Percentiles rank a stretch among this genome's conserved stretches.
phyloP scores from a whole-genome alignment of 2,329 filamentous ascomycete species.

The Pseudogymnoascus sp. region DNA sequence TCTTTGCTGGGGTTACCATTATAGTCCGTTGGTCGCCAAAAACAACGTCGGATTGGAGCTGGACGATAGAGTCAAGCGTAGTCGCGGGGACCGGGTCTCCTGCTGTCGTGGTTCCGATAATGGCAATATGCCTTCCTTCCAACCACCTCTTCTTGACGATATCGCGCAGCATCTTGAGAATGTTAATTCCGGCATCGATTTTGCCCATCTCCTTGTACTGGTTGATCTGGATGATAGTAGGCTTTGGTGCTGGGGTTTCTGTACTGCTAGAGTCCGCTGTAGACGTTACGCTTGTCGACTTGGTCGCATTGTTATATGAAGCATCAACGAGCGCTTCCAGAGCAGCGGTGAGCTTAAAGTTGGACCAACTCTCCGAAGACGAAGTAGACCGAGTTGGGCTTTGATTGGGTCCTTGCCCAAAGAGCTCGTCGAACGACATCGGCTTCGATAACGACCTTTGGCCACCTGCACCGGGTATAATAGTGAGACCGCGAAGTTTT shows the following conservation, averaged over 20 bases:
- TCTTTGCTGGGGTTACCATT: constrained; percentile 41
- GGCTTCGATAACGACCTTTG: background rate
- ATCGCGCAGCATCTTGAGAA: constrained; percentile 62
- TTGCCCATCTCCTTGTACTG: constrained; percentile 72
- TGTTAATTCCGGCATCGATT: constrained; percentile 57
- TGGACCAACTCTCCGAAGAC: constrained; percentile 45
- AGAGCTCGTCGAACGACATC: constrained; percentile 10
- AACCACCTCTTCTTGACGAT: constrained; percentile 64
- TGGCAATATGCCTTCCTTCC: constrained; percentile 60
- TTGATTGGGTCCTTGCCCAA: constrained; percentile 3
- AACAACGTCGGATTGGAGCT: constrained; percentile 37
- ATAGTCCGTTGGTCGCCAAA: constrained; percentile 44
- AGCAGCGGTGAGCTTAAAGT: constrained; percentile 49
- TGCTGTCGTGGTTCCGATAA: constrained; percentile 68
- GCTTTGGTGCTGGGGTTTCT: constrained; percentile 19
- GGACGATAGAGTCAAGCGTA: constrained; percentile 33
- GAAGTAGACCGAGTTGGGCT: constrained; percentile 1
- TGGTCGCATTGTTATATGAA: constrained; percentile 29
- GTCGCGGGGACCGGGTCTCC: constrained; percentile 39
- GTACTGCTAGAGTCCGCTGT: constrained; percentile 22
- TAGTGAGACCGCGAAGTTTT: background rate
- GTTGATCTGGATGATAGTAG: constrained; percentile 65
- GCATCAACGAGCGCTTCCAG: constrained; percentile 46
- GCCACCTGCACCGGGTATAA: background rate
- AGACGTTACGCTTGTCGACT: constrained; percentile 25